Percentiles rank a stretch among this genome's conserved stretches.
Conservation (phyloP, 768 basidiomycete species). For the Trametes meyenii region DNA sequence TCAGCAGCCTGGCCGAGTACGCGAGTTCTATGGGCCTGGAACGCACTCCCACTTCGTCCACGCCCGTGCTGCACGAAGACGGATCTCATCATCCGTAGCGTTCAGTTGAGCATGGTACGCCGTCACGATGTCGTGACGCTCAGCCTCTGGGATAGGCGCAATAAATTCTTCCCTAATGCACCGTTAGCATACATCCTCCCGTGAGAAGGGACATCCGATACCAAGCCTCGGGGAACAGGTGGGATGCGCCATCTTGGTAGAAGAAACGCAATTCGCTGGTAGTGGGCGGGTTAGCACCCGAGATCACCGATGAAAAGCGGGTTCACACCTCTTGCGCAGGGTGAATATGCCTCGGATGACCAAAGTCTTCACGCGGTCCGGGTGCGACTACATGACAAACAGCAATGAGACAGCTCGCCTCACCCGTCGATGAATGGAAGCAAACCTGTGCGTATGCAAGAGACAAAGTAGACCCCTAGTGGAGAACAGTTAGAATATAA, state of each 20-base stretch:
- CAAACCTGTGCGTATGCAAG: slow-evolving; percentile 82
- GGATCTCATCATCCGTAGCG: slow-evolving; percentile 65
- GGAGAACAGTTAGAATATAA: not conserved
- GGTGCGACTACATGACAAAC: slow-evolving; percentile 58
- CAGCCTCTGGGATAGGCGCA: slow-evolving; percentile 75
- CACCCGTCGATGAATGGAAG: not conserved
- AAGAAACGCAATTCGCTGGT: slow-evolving; percentile 83
- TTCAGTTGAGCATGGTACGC: slow-evolving; percentile 86
- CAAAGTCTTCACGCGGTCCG: slow-evolving; percentile 77
- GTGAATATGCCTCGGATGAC: slow-evolving; percentile 90
- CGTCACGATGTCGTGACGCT: slow-evolving; percentile 76
- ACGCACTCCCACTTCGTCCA: slow-evolving; percentile 93
- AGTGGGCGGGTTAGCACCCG: not conserved
- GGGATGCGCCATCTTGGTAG: slow-evolving; percentile 84
- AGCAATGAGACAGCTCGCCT: not conserved
- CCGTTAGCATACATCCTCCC: not conserved
- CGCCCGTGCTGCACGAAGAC: slow-evolving; percentile 73
- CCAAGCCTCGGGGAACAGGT: slow-evolving; percentile 90
- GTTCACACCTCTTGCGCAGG: slow-evolving; percentile 66
- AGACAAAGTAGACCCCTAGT: slow-evolving; percentile 82
- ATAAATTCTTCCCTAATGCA: slow-evolving; percentile 76
- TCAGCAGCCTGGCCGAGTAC: not conserved
- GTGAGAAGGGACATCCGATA: slow-evolving; percentile 33
- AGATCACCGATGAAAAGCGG: not conserved
- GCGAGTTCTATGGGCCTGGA: not conserved